Base-by-base conservation (phyloP, 768 basidiomycete genomes). In the Obba rivulosa region DNA sequence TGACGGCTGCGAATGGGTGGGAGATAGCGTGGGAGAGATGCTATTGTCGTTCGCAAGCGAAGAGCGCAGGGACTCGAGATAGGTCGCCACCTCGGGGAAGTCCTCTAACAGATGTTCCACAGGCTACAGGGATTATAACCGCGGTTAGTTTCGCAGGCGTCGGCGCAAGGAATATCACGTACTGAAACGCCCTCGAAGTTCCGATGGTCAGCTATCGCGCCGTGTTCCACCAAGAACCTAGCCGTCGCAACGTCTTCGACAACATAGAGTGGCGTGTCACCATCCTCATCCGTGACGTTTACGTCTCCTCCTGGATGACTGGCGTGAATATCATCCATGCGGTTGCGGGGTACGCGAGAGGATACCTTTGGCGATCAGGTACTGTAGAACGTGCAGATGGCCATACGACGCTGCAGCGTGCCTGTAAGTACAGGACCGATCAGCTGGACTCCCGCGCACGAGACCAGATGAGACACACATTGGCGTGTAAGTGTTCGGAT, bases 391-490 rank as follows among this genome's bases (percentile, higher is more conserved):
- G 41, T 84, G 67, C 8, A 87, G 62, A 24, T 92, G 92, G 16
- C 82, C 89, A 60, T 95, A 96, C 1, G 92, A 95, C 1, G 93
- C 92, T 13, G 93, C 92, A 16, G 93, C 93, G 67, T 96, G 92
- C 83, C 87, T 90, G 53, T 31, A 13, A 31, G 5, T 5, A 31
- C 28, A 31, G 28, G 28, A 31, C 5, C 28, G 13, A 31, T 31
- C 28, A 31, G 28, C 13, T 13, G 28, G 28, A 13, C 28, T 7
- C n/a, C 45, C 31, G 40, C 17, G 20, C 20, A 14, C 21, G 4
- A 20, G 21, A 16, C 34, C 10, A n/a, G 3, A 16, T 46, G 34
- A 38, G 42, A 62, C 73, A 41, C 61, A 82, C 87, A 92, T 89
- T 31, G 89, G 87, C 0, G 89, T 92, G 66, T 92, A 92, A 25